A percentile compares a stretch with the other conserved stretches of the same genome.
Conservation (phyloP, 2,329 filamentous ascomycete species). For the Trichoderma harzianum region DNA sequence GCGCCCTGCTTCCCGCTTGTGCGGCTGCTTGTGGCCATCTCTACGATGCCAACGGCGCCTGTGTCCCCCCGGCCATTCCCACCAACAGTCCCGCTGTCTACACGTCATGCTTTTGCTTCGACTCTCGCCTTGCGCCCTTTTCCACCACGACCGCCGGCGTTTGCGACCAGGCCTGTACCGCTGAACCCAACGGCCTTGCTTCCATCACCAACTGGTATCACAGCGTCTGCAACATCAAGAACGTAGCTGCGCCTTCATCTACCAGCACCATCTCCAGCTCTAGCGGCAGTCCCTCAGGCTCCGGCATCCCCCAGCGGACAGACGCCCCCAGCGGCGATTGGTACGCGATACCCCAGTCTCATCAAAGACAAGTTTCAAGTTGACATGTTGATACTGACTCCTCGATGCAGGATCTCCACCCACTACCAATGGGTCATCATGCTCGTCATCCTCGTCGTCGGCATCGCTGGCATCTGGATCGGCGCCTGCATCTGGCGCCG, state of each 20-base stretch:
- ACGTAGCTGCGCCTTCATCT: constrained; percentile 21
- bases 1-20: constrained; percentile 55
- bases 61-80: constrained; percentile 57
- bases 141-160: constrained; percentile 54
- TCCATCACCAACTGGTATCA: constrained; percentile 69
- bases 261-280: constrained; percentile 17
- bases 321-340: constrained; percentile 41
- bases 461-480: constrained; percentile 63
- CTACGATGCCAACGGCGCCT: constrained; percentile 68
- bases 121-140: constrained; percentile 56
- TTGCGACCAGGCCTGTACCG: constrained; percentile 59
- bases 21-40: constrained; percentile 57
- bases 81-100: constrained; percentile 51
- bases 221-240: constrained; percentile 55
- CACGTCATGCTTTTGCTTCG: constrained; percentile 71
- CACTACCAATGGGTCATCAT: constrained; percentile 83
- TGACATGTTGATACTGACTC: neutral
- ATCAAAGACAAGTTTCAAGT: neutral
- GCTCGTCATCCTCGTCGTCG: constrained; percentile 69
- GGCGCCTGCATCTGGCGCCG: constrained; percentile 68
- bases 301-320: constrained; percentile 2
- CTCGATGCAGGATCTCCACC: constrained; percentile 53
- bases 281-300: constrained; percentile 12
- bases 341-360: constrained; percentile 34
- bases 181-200: constrained; percentile 43